Conservation (phyloP, 75 land plant genomes). For the Pinus taeda region DNA sequence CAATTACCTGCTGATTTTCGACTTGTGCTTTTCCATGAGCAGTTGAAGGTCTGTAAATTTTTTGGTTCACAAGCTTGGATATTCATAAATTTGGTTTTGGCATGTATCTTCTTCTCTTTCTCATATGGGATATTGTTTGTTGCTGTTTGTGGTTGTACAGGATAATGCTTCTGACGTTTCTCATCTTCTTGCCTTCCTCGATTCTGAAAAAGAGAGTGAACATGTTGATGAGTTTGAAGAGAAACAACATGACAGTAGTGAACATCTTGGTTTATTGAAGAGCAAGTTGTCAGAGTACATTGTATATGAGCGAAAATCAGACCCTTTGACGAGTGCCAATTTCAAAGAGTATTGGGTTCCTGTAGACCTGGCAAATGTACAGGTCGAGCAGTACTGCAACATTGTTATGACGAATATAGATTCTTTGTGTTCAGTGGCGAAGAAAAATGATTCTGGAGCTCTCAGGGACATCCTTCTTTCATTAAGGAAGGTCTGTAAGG, state of each 20-base stretch:
- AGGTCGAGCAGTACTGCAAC: constrained; percentile 72
- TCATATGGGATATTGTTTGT: neutral
- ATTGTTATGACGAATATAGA: constrained; percentile 50
- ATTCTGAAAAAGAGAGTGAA: neutral
- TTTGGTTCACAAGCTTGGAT: neutral
- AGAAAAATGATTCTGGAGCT: constrained; percentile 37
- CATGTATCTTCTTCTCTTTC: neutral
- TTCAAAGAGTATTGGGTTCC: constrained; percentile 88
- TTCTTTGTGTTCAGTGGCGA: constrained; percentile 43
- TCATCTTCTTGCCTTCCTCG: constrained; percentile 39
- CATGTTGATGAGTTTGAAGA: neutral
- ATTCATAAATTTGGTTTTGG: neutral
- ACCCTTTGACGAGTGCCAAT: constrained; percentile 15
- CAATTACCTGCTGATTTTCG: constrained; percentile 33
- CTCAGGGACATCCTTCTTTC: constrained; percentile 34
- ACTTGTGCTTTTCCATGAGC: constrained; percentile 54
- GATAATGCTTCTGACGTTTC: constrained; percentile 34
- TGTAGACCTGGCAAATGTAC: constrained; percentile 58
- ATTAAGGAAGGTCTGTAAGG: constrained; percentile 30
- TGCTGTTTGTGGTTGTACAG: constrained; percentile 21
- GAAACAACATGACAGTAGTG: neutral
- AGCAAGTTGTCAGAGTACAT: constrained; percentile 26
- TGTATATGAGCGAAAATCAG: constrained; percentile 42
- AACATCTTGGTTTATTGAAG: constrained; percentile 13
- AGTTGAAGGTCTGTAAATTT: constrained; percentile 45